phyloP scores from a whole-genome alignment of 768 basidiomycete species.

The Lepiota venenata region DNA sequence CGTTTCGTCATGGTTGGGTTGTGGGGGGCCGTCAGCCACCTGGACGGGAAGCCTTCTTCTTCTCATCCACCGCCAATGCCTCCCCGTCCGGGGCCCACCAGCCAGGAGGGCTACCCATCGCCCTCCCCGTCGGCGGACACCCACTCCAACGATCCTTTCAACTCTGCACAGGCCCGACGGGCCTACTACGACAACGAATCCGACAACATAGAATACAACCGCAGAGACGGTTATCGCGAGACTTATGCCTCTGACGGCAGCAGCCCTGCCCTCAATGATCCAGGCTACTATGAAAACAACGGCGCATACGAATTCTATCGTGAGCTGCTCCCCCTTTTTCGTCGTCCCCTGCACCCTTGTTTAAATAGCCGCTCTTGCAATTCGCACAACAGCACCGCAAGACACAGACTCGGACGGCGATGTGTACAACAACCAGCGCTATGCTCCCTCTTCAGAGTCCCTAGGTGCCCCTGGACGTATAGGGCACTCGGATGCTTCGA shows the following conservation, averaged over 20 bases:
- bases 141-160: slow-evolving; percentile 69
- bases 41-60: slow-evolving; percentile 2
- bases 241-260: slow-evolving; percentile 71
- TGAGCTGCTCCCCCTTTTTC: slow-evolving; percentile 23
- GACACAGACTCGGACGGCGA: slow-evolving; percentile 85
- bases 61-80: slow-evolving; percentile 35
- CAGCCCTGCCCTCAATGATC: slow-evolving; percentile 57
- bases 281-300: slow-evolving; percentile 51
- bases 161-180: slow-evolving; percentile 37
- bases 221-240: slow-evolving; percentile 46
- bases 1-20: slow-evolving; percentile 5
- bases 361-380: slow-evolving; percentile 13
- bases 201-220: slow-evolving; percentile 61
- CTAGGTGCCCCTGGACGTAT: slow-evolving; percentile 50
- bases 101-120: slow-evolving; percentile 64
- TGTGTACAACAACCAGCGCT: slow-evolving; percentile 62
- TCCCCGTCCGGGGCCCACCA: slow-evolving; percentile 50
- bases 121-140: slow-evolving; percentile 57
- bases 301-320: slow-evolving; percentile 64
- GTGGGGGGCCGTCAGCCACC: slow-evolving; percentile 5
- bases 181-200: slow-evolving; percentile 73
- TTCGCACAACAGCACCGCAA: slow-evolving; percentile 49
- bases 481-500: slow-evolving; percentile 66
- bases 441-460: slow-evolving; percentile 75
- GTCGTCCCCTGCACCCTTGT: slow-evolving; percentile 18